Conservation (phyloP, 2,329 filamentous ascomycete species). For the Talaromyces marneffei region DNA sequence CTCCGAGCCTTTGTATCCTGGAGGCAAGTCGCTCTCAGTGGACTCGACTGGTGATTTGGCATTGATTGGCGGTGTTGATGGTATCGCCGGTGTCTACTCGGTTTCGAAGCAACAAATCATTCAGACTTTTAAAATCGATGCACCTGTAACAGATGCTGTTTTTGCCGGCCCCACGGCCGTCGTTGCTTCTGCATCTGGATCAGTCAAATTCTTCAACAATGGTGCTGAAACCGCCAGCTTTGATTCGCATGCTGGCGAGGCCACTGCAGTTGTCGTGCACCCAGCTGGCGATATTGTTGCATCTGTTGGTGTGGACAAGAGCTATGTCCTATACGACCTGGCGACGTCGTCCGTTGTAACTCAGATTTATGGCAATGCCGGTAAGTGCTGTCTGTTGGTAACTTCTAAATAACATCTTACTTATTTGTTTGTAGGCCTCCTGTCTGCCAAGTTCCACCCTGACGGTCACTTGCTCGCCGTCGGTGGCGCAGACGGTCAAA, state of each 20-base stretch:
- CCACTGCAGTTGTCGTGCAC: constrained; percentile 71
- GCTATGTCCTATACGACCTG: constrained; percentile 83
- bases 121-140: constrained; percentile 58
- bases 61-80: constrained; percentile 68
- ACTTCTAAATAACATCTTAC: not conserved
- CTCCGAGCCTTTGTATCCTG: constrained; percentile 56
- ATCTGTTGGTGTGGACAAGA: constrained; percentile 87
- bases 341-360: constrained; percentile 61
- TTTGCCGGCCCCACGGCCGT: constrained; percentile 61
- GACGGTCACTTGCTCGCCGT: constrained; percentile 91
- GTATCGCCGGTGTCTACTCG: constrained; percentile 71
- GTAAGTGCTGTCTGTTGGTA: constrained; percentile 47
- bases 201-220: constrained; percentile 71
- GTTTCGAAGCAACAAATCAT: constrained; percentile 70
- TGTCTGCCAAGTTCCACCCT: constrained; percentile 80
- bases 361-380: constrained; percentile 71
- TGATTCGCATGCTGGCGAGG: constrained; percentile 75
- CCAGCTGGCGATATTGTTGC: constrained; percentile 77
- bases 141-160: constrained; percentile 60
- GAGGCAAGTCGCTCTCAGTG: constrained; percentile 52
- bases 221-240: constrained; percentile 65
- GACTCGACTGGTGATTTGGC: constrained; percentile 59
- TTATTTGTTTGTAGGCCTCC: constrained; percentile 53
- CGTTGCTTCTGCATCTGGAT: constrained; percentile 68
- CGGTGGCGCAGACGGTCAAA: constrained; percentile 70